Evolutionary conservation across 305 asterid genomes (phyloP), one percentile per base, ranked within the genome.

Genomic region (Fraxinus sp.): DNA sequence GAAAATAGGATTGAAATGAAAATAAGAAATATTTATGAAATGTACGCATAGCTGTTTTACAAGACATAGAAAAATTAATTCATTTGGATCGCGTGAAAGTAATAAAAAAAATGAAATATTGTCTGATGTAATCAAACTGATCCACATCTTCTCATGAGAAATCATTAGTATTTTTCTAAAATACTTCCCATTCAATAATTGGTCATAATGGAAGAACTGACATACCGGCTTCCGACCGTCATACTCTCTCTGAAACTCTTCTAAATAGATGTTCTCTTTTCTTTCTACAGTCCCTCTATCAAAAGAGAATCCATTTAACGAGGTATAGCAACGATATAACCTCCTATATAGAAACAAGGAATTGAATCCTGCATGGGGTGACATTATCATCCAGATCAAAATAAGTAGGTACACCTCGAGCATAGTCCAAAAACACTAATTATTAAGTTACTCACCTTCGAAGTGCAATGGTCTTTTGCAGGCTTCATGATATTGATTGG

Each of bases 281-380:
- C 98, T 92, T 80, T 90, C 97, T 75, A 94, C 96, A 84, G 93
- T 96, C 84, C 98, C 98, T 49, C 87, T 86, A 84, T 94, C 98
- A 71, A 91, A 94, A 49, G 93, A 89, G 89, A 96, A 96, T 83
- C 92, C 94, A 85, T 87, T 84, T 85, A 96, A 91, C 35, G 96
- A 88, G 84, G 99, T 93, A 86, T 93, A 85, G 82, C 98, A 93
- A 86, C 99, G 91, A 88, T 96, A 96, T 75, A 90, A 82, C 87
- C 99, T 92, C 90, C 94, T 86, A 81, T 96, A 93, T 79, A 96
- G 97, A 82, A 91, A 94, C 84, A 92, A 28, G 20, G 98, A 94
- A 89, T 85, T 85, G 92, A 93, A 96, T 52, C 99, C 99, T 96
- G 92, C 87, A 87, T 73, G 77, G 85, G 81, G 82, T 11, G 52